Conservation (phyloP, 768 basidiomycete genomes). For the Multifurca ochricompacta region DNA sequence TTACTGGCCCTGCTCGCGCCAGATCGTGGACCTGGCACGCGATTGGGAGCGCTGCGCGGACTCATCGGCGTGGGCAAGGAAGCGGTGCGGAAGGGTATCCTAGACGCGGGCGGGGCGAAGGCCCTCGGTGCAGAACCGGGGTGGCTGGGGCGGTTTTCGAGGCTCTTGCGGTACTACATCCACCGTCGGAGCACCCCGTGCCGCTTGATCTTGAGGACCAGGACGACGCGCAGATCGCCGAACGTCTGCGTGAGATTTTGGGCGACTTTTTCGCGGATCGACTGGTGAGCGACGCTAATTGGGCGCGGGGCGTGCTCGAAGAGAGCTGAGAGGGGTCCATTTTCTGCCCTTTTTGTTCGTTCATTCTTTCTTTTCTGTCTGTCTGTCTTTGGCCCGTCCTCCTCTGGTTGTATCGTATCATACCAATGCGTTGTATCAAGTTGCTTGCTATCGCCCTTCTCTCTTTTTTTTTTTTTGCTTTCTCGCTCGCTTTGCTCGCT, state of each 20-base stretch:
- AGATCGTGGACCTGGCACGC: constrained; percentile 67
- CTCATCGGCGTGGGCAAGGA: constrained; percentile 80
- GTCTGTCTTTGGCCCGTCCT: too few relatives aligned
- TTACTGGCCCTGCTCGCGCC: constrained; percentile 73
- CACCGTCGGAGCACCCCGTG: constrained; percentile 50
- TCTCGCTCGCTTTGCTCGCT: too few relatives aligned
- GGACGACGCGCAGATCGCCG: constrained; percentile 40
- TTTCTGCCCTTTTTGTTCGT: not conserved
- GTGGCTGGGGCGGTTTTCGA: constrained; percentile 57
- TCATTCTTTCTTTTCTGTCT: not conserved
- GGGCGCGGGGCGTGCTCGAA: constrained; percentile 53
- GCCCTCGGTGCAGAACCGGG: constrained; percentile 58
- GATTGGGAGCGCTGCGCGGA: constrained; percentile 87
- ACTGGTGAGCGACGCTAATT: constrained; percentile 48
- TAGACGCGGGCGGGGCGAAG: constrained; percentile 73
- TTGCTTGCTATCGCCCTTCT: not conserved
- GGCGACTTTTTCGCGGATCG: constrained; percentile 57
- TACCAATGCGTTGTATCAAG: constrained; percentile 2
- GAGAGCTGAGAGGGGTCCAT: constrained; percentile 2
- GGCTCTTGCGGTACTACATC: constrained; percentile 52
- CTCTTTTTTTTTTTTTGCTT: not conserved
- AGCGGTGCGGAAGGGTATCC: constrained; percentile 72
- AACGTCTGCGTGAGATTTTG: constrained; percentile 43
- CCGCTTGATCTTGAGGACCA: constrained; percentile 43
- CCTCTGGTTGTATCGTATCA: constrained; percentile 5